Evolutionary conservation across 1,139 yeast species (phyloP).

Genomic region (Yamadazyma spencermartinsiae): DNA sequence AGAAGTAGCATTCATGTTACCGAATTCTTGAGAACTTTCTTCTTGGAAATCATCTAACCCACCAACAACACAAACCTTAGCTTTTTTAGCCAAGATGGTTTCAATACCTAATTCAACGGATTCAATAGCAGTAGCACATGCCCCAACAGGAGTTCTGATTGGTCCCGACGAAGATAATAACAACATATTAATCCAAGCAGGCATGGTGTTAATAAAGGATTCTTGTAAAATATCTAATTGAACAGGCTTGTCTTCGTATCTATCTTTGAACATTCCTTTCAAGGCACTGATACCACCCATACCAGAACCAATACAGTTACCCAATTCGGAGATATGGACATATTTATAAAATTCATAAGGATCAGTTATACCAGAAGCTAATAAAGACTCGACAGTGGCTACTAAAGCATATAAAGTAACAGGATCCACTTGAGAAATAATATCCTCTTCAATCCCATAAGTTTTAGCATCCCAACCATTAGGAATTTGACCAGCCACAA

Average conservation of each 20-base stretch:
- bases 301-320: conserved; percentile 99
- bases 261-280: conserved; percentile 96
- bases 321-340: conserved; percentile 96
- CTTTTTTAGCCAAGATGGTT: conserved; percentile 88
- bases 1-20: conserved; percentile 98
- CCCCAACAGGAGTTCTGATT: conserved; percentile 98
- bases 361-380: conserved; percentile 93
- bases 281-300: conserved; percentile 98
- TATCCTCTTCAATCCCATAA: conserved; percentile 94
- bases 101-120: conserved; percentile 96
- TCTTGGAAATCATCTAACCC: conserved; percentile 99
- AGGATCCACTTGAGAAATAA: conserved; percentile 92
- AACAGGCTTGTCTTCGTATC: conserved; percentile 88
- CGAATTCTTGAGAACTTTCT: conserved; percentile 97
- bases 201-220: conserved; percentile 97
- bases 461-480: conserved; percentile 97
- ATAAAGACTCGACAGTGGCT: conserved; percentile 90
- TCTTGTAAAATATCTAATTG: conserved; percentile 97
- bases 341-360: conserved; percentile 98
- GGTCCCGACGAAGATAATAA: conserved; percentile 98
- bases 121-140: conserved; percentile 98
- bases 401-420: conserved; percentile 91
- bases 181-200: conserved; percentile 99
- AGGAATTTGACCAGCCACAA: conserved; percentile 98
- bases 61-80: conserved; percentile 95